Conservation (phyloP, 306 rosid genomes). For the Casuarina glauca region DNA sequence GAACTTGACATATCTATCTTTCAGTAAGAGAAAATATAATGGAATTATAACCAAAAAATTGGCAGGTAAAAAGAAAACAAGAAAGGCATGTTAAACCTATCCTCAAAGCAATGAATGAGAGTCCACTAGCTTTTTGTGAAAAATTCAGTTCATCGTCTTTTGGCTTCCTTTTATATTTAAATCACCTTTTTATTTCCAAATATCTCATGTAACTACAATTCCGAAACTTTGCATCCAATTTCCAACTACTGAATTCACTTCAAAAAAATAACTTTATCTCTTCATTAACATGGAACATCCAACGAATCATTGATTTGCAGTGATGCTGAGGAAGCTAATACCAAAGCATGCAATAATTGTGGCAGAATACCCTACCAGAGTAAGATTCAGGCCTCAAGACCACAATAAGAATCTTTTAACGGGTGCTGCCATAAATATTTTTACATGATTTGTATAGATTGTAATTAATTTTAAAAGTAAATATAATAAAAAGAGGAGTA, state of each 20-base stretch:
- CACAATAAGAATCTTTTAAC: background rate
- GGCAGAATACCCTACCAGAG: background rate
- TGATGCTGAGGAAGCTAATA: conserved; percentile 1
- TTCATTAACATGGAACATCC: background rate
- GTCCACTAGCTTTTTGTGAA: background rate
- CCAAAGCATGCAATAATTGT: background rate
- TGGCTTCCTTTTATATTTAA: background rate
- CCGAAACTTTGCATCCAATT: background rate
- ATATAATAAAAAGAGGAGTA: background rate
- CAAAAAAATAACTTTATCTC: conserved; percentile 2
- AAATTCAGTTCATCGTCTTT: background rate
- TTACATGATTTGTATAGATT: background rate
- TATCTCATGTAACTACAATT: conserved; percentile 1
- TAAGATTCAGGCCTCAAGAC: background rate
- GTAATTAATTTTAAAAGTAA: background rate
- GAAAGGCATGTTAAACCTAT: background rate
- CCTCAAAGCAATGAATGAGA: background rate
- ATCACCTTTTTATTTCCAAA: background rate
- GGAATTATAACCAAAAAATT: background rate
- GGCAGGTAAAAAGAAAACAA: background rate
- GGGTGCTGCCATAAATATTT: background rate
- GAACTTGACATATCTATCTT: background rate
- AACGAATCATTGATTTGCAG: background rate
- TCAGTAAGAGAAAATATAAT: background rate
- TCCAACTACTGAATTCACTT: background rate